A percentile compares a stretch with the other conserved stretches of the same genome.
Evolutionary conservation across 2,329 filamentous ascomycete genomes (phyloP).

Genomic region (Calonectria fujianensis): DNA sequence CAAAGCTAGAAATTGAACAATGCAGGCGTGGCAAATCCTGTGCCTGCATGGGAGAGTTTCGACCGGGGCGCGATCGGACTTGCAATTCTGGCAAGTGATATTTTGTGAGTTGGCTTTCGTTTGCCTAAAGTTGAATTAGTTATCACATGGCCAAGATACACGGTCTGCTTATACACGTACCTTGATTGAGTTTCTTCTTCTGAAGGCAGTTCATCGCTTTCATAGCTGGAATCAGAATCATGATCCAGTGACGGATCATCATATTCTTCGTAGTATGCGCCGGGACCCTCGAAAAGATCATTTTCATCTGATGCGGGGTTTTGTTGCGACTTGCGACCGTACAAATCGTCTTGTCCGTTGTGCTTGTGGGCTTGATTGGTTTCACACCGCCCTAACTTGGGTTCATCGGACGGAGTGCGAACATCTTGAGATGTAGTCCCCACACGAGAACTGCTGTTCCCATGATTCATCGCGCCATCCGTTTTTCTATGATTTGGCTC

Average conservation of each 20-base stretch:
- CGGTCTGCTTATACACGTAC: not conserved
- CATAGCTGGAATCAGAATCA: not conserved
- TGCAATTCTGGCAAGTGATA: not conserved
- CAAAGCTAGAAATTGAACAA: not conserved
- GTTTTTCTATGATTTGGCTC: not conserved
- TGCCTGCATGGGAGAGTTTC: not conserved
- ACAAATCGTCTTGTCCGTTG: not conserved
- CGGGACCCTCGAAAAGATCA: not conserved
- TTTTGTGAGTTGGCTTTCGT: not conserved
- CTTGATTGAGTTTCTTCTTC: not conserved
- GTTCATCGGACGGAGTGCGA: not conserved
- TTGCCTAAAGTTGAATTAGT: not conserved
- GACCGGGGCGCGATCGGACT: not conserved
- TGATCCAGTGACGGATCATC: not conserved
- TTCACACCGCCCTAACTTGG: not conserved
- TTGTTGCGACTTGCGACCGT: not conserved
- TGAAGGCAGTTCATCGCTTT: not conserved
- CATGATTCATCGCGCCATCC: too few species aligned
- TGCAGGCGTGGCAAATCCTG: constrained; percentile 3
- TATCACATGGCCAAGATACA: too few species aligned
- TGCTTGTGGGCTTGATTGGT: not conserved
- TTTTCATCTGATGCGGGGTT: not conserved
- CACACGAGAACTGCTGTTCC: too few species aligned
- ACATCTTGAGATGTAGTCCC: not conserved
- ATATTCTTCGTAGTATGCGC: not conserved